Conservation (phyloP, 805 yeast genomes). For the Isabelozyma gotoi region DNA sequence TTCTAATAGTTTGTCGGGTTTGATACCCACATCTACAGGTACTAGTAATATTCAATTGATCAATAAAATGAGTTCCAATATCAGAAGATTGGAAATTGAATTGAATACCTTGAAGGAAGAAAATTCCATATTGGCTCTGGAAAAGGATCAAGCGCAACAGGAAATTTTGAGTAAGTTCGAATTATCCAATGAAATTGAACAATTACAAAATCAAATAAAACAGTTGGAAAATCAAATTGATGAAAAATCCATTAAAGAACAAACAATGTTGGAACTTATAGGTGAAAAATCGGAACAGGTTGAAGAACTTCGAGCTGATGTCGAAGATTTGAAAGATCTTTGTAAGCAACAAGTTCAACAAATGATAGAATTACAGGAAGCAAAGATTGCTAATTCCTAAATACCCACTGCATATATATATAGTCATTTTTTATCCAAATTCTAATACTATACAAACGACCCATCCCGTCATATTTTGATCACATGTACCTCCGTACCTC, state of each 20-base stretch:
- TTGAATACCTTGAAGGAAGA: constrained; percentile 64
- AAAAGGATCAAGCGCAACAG: constrained; percentile 65
- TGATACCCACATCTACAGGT: constrained; percentile 13
- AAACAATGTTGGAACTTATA: constrained; percentile 63
- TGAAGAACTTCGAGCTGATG: constrained; percentile 84
- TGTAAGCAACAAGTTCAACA: constrained; percentile 84
- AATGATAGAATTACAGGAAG: constrained; percentile 62
- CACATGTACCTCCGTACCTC: background rate
- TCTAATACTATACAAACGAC: too few relatives aligned
- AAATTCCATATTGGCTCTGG: constrained; percentile 48
- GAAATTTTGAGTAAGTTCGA: constrained; percentile 54
- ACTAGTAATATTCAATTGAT: constrained; percentile 56
- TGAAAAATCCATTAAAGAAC: constrained; percentile 38
- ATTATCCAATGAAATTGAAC: constrained; percentile 24
- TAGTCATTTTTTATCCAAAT: background rate
- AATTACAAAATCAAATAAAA: constrained; percentile 27
- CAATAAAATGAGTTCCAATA: constrained; percentile 71
- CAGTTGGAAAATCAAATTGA: constrained; percentile 30
- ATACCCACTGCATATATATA: background rate
- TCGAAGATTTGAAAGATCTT: constrained; percentile 83
- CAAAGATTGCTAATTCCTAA: constrained; percentile 3
- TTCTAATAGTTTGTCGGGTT: constrained; percentile 6
- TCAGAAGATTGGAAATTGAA: constrained; percentile 81
- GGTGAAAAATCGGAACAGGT: constrained; percentile 89
- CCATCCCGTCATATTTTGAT: background rate